Evolutionary conservation across 2,329 filamentous ascomycete genomes (phyloP), one percentile per base, ranked within the genome.

Genomic region (Aspergillus ruber): DNA sequence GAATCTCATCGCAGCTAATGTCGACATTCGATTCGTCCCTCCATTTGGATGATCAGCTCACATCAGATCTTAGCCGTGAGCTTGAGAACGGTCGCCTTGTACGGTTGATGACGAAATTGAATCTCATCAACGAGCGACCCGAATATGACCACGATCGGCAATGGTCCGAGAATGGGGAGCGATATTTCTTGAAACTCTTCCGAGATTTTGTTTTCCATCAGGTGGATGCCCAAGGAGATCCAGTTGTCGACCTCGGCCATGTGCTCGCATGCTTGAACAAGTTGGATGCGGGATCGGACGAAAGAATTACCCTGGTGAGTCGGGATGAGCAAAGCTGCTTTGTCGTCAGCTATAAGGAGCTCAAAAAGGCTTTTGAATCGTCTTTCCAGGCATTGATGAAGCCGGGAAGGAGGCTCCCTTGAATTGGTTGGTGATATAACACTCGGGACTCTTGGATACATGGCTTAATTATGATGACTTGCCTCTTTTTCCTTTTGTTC

Each of bases 201-300:
- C 82, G 93, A 43, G 93, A 98, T 69, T 97, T 94, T 60, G 88
- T 96, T 36, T 98, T 97, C 71, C 93, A 98, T 67, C 90, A 95
- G 62, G 90, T 96, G 10, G 90, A 97, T 64, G 79, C 81, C 25
- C 83, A 88, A 48, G 90, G 89, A 12, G 85, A 87, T 45, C 86
- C 93, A 0, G 85, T 90, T 1, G 76, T 95, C 4, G 88, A 96
- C 63, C 74, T 96, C 49, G 91, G 86, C 3, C 90, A 97, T 70
- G 88, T 97, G 54, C 68, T 98, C 41, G 81, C 79, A 21, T 91
- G 86, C 62, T 71, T 98, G 56, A 96, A 94, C 72, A 96, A 95
- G 66, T 75, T 98, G 45, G 93, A 98, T 69, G 88, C 89, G 0
- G 93, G 90, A 0, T 82, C 81, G 2, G 89, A 94, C 21, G 93